phyloP scores from a whole-genome alignment of 1,284 basidiomycete species.

The Leccinum pachyderme region DNA sequence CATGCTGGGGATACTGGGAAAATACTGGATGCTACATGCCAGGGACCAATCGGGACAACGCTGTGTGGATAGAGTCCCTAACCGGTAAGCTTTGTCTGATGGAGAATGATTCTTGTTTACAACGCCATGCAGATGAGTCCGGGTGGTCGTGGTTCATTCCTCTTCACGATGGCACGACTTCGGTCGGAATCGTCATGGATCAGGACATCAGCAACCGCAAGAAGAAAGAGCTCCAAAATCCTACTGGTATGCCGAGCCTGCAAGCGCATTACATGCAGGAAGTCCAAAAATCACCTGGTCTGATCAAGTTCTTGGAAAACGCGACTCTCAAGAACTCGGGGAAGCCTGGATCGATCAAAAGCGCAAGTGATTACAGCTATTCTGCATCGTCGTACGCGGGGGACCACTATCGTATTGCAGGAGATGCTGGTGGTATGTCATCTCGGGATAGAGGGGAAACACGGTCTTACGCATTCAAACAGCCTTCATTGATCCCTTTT shows the following conservation, averaged over 20 bases:
- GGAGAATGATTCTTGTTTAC: background rate
- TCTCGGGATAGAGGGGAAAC: background rate
- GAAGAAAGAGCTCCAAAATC: conserved; percentile 22
- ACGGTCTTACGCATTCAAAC: background rate
- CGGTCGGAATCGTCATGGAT: conserved; percentile 49
- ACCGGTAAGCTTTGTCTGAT: conserved; percentile 19
- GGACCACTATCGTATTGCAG: conserved; percentile 29
- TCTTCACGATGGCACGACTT: conserved; percentile 46
- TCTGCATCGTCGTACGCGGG: conserved; percentile 38
- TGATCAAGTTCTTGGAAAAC: conserved; percentile 35
- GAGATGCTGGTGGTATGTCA: conserved; percentile 44
- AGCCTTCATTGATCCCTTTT: background rate
- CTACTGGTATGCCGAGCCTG: conserved; percentile 14
- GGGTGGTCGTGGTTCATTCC: conserved; percentile 54
- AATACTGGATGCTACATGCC: conserved; percentile 25
- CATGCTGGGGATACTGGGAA: conserved; percentile 53
- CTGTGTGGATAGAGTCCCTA: conserved; percentile 31
- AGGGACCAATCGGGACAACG: conserved; percentile 23
- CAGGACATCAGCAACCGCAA: conserved; percentile 36
- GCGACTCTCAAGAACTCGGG: conserved; percentile 13
- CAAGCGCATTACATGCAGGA: conserved; percentile 39
- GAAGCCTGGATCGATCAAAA: conserved; percentile 17
- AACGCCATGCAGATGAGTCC: conserved; percentile 36
- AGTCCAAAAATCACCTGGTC: conserved; percentile 37
- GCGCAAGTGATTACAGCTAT: conserved; percentile 44